phyloP scores from a whole-genome alignment of 2,329 filamentous ascomycete species.

The Parascedosporium putredinis region DNA sequence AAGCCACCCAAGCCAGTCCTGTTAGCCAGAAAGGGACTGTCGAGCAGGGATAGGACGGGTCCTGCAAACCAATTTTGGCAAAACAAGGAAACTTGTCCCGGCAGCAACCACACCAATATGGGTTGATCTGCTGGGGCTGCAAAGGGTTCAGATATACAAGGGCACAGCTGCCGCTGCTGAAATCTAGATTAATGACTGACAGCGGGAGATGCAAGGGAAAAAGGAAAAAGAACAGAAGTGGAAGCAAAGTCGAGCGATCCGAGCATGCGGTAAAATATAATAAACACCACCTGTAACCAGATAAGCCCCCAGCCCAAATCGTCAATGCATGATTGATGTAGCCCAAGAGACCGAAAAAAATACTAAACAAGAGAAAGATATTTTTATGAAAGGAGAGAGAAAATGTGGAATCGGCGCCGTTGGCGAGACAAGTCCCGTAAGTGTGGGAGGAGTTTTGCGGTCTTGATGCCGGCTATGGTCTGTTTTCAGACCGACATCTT shows the following conservation, averaged over 20 bases:
- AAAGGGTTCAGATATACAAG: background rate
- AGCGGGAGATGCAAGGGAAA: too few relatives aligned
- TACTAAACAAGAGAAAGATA: too few relatives aligned
- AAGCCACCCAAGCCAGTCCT: too few relatives aligned
- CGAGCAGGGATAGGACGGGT: background rate
- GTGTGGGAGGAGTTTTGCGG: too few relatives aligned
- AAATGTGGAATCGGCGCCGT: too few relatives aligned
- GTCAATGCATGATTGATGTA: background rate
- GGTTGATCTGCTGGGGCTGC: background rate
- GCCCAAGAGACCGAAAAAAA: background rate
- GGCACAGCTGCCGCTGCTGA: background rate
- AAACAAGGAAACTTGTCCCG: conserved; percentile 5
- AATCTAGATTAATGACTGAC: background rate
- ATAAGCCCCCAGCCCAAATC: background rate
- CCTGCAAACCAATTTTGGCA: conserved; percentile 4
- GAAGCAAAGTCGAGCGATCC: background rate
- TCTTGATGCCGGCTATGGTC: too few relatives aligned
- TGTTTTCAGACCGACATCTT: conserved; percentile 78
- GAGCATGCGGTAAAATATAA: background rate
- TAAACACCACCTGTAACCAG: background rate
- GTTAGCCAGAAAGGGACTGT: background rate
- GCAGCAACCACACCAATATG: conserved; percentile 1
- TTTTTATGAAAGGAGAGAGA: too few relatives aligned
- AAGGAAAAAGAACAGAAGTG: too few relatives aligned
- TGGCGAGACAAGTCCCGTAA: too few relatives aligned